phyloP scores from a whole-genome alignment of 106 monocot species.

The Acorus gramineus region DNA sequence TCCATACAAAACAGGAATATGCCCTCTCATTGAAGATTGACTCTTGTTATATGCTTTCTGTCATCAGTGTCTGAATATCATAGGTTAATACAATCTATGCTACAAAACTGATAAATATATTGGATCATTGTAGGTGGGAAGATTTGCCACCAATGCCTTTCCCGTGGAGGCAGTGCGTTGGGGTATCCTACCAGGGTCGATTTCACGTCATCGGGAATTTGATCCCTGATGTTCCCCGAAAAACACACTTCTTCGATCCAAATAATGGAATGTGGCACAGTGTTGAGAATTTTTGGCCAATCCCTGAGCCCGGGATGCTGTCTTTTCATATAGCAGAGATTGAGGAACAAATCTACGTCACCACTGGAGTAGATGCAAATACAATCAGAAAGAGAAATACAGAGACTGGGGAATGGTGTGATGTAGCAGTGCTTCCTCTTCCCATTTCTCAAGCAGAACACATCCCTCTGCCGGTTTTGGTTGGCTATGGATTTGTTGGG shows the following conservation, averaged over 20 bases:
- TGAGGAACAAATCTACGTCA: slow-evolving; percentile 9
- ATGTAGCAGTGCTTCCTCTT: slow-evolving; percentile 14
- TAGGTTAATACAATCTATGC: too few relatives aligned
- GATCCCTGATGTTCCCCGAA: neutral
- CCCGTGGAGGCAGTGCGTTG: slow-evolving; percentile 17
- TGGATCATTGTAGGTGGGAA: slow-evolving; percentile 26
- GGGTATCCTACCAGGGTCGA: slow-evolving; percentile 20
- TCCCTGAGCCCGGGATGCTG: slow-evolving; percentile 1
- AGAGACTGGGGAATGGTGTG: neutral
- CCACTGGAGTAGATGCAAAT: slow-evolving; percentile 6
- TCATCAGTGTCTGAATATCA: too few relatives aligned
- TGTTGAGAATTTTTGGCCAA: slow-evolving; percentile 5
- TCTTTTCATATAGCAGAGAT: neutral
- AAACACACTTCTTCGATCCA: slow-evolving; percentile 17
- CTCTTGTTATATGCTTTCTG: too few relatives aligned
- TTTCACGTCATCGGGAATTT: slow-evolving; percentile 36
- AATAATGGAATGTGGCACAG: slow-evolving; percentile 13
- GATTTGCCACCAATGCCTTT: slow-evolving; percentile 44
- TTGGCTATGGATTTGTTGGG: slow-evolving; percentile 16
- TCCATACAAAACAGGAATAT: too few relatives aligned
- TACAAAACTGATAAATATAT: too few relatives aligned
- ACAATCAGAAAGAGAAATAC: slow-evolving; percentile 2
- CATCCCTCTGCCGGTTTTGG: slow-evolving; percentile 10
- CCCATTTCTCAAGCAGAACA: slow-evolving; percentile 16
- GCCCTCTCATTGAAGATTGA: too few relatives aligned